A percentile compares a stretch with the other conserved stretches of the same genome.
phyloP scores from a whole-genome alignment of 1,284 basidiomycete species.

The Neonothopanus nambi region DNA sequence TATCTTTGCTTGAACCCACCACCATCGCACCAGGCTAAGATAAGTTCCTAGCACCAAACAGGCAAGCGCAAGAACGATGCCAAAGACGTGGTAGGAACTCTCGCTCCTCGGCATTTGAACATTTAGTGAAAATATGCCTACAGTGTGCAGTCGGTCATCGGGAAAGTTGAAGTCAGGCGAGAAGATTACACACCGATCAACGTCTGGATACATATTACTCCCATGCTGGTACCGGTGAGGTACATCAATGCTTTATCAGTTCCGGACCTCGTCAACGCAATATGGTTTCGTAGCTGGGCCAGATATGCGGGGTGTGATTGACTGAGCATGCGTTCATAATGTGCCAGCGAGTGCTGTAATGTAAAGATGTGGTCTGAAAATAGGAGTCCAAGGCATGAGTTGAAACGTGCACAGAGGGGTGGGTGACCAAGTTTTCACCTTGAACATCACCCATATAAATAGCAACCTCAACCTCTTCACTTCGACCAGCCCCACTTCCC shows the following conservation, averaged over 20 bases:
- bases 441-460: constrained; percentile 94
- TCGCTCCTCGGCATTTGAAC: constrained; percentile 40
- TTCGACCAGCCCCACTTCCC: constrained; percentile 39
- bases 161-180: background rate
- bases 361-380: constrained; percentile 85
- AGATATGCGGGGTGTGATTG: constrained; percentile 89
- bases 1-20: constrained; percentile 59
- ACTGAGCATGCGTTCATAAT: constrained; percentile 87
- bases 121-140: constrained; percentile 71
- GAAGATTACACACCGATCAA: constrained; percentile 52
- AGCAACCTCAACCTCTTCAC: constrained; percentile 65
- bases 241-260: constrained; percentile 70
- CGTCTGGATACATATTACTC: constrained; percentile 69
- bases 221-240: constrained; percentile 68
- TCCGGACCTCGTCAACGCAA: constrained; percentile 59
- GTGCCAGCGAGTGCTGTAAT: constrained; percentile 82
- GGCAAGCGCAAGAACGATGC: constrained; percentile 44
- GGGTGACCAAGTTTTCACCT: constrained; percentile 45
- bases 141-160: background rate
- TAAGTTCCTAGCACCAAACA: constrained; percentile 42
- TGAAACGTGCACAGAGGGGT: no score
- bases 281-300: constrained; percentile 69
- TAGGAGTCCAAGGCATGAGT: background rate
- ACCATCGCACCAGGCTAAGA: constrained; percentile 46
- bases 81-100: constrained; percentile 34